Conservation (phyloP, 2,329 filamentous ascomycete species). For the Colletotrichum viniferum region DNA sequence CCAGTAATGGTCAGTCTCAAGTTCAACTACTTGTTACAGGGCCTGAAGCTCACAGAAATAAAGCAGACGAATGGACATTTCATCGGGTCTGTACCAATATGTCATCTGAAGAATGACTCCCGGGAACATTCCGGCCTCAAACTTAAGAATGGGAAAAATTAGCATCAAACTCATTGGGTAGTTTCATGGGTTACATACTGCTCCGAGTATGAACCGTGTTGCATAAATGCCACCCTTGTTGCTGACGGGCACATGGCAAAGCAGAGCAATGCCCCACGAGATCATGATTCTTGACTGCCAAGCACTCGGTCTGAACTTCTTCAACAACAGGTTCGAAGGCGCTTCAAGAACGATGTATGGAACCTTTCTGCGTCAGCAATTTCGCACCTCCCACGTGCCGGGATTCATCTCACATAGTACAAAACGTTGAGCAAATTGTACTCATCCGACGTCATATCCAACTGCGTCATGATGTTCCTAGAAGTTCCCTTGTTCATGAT, state of each 20-base stretch:
- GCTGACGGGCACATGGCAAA: conserved; percentile 37
- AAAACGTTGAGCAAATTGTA: conserved; percentile 42
- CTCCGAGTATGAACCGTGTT: conserved; percentile 40
- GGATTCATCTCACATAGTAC: conserved; percentile 39
- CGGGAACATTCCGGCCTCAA: conserved; percentile 46
- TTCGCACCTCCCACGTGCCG: not conserved
- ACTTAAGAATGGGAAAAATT: conserved; percentile 15
- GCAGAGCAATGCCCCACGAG: conserved; percentile 39
- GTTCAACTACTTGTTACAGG: not conserved
- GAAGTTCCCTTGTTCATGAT: conserved; percentile 47
- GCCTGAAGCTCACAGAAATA: conserved; percentile 44
- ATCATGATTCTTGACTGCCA: conserved; percentile 48
- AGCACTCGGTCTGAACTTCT: conserved; percentile 39
- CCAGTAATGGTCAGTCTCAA: not conserved
- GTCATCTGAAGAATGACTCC: conserved; percentile 47
- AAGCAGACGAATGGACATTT: conserved; percentile 47
- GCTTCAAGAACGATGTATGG: conserved; percentile 43
- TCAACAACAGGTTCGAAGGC: conserved; percentile 44
- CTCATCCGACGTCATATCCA: conserved; percentile 42
- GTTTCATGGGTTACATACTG: conserved; percentile 35
- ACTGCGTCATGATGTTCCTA: conserved; percentile 44
- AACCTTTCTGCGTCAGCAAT: conserved; percentile 28
- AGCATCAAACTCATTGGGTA: conserved; percentile 14
- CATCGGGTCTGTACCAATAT: conserved; percentile 53
- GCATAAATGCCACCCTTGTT: conserved; percentile 41